phyloP scores from a whole-genome alignment of 257 asterid species.

The Haberlea rhodopensis region DNA sequence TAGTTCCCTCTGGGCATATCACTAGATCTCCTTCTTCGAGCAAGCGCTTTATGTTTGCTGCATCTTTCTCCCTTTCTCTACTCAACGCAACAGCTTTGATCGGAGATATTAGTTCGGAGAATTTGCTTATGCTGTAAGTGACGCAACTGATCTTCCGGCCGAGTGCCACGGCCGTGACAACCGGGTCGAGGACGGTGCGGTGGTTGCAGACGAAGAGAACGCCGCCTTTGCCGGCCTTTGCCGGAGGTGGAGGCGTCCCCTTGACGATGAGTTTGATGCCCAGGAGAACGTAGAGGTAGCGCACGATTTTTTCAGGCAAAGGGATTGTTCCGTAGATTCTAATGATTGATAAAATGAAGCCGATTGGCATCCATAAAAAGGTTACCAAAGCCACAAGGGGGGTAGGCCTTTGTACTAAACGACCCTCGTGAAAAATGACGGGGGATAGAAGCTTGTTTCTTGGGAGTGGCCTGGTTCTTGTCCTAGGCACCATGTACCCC shows the following conservation, averaged over 20 bases:
- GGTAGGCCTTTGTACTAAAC: constrained; percentile 77
- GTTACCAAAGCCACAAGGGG: constrained; percentile 62
- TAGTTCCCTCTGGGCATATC: constrained; percentile 87
- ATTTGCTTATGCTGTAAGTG: constrained; percentile 76
- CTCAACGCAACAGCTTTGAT: constrained; percentile 83
- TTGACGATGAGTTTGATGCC: constrained; percentile 73
- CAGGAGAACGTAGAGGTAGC: constrained; percentile 54
- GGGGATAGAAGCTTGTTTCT: constrained; percentile 65
- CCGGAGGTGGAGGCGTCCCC: constrained; percentile 89
- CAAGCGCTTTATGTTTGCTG: constrained; percentile 54
- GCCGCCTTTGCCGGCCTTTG: constrained; percentile 53
- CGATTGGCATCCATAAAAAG: constrained; percentile 79
- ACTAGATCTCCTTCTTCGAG: constrained; percentile 78
- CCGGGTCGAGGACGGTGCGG: constrained; percentile 80
- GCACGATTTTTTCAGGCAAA: constrained; percentile 57
- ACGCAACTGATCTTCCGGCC: constrained; percentile 87
- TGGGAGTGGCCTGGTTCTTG: constrained; percentile 49
- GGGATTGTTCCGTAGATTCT: constrained; percentile 67
- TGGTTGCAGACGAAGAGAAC: constrained; percentile 86
- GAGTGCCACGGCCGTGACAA: constrained; percentile 73
- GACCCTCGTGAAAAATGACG: constrained; percentile 87
- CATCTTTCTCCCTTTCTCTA: constrained; percentile 76
- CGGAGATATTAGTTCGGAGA: constrained; percentile 76
- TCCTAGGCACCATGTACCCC: constrained; percentile 66
- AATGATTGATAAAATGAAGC: constrained; percentile 50